Evolutionary conservation across 2,329 filamentous ascomycete genomes (phyloP).

Genomic region (Bipolaris sorokiniana): DNA sequence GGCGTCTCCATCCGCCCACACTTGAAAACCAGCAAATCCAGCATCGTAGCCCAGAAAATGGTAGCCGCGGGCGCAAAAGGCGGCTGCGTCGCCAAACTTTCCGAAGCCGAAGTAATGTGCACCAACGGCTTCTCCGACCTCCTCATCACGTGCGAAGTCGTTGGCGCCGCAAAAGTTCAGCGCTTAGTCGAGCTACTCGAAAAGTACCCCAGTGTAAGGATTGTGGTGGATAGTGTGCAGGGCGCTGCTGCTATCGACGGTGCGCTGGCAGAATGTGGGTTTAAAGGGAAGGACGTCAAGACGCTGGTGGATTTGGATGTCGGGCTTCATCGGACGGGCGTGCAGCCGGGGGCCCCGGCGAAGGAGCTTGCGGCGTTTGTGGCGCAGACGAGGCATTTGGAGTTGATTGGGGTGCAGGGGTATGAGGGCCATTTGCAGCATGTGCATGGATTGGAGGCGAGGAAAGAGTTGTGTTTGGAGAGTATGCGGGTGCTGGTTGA

Average conservation of each 20-base stretch:
- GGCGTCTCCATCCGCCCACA: conserved; percentile 58
- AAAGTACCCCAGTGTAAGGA: conserved; percentile 49
- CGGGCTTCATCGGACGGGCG: conserved; percentile 58
- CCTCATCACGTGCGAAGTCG: conserved; percentile 60
- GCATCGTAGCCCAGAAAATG: conserved; percentile 54
- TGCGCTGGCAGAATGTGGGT: conserved; percentile 47
- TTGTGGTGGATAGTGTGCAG: conserved; percentile 57
- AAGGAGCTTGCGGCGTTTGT: conserved; percentile 52
- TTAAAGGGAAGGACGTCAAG: conserved; percentile 48
- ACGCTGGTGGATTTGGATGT: conserved; percentile 59
- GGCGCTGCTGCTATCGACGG: conserved; percentile 56
- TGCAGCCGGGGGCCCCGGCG: conserved; percentile 52
- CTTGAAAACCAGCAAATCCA: conserved; percentile 61
- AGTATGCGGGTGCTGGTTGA: conserved; percentile 55
- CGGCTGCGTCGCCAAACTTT: conserved; percentile 60
- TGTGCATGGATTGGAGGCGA: conserved; percentile 53
- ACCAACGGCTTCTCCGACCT: conserved; percentile 56
- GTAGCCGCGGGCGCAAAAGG: conserved; percentile 57
- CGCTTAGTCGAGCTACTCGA: conserved; percentile 55
- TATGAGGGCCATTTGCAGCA: conserved; percentile 63
- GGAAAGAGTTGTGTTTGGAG: conserved; percentile 53
- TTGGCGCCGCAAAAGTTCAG: conserved; percentile 56
- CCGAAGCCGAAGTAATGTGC: conserved; percentile 50
- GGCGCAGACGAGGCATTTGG: conserved; percentile 46
- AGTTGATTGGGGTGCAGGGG: conserved; percentile 58